Evolutionary conservation across 371 early-diverging fungal species (phyloP), one percentile per base, ranked within the genome.

Genomic region (Apophysomyces elegans): DNA sequence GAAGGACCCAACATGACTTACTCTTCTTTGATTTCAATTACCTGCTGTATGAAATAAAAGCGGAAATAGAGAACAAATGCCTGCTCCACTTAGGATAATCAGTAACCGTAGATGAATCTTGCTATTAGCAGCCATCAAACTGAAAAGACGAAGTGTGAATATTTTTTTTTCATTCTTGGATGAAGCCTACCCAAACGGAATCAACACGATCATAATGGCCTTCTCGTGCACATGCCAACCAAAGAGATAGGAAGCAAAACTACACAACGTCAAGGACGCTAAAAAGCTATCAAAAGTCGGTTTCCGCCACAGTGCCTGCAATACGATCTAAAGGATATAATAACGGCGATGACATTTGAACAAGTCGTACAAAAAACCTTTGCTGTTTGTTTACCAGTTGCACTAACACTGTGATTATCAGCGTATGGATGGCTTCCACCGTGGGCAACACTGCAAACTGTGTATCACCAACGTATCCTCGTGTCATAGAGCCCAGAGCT

Each of bases 201-300:
- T 88, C 50, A 94, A 69, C 4, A 94, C 87, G 67, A 96, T 65
- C 74, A 98, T 76, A 12, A 96, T 88, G 1, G 99, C 99, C 78
- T 98, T 98, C 70, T 98, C 99, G 71, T 98, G 99, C 7, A 98
- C 99, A 76, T 98, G 99, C 97, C 97, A 98, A 18, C 97, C 97
- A 76, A 97, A 97, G 69, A 95, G 69, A 76, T 90, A 98, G 35
- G 97, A 93, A 1, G 92, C 86, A 64, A 92, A 95, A 0, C 90
- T 95, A 67, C 94, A 95, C 21, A 95, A 77, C 1, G 89, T 87
- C 14, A 96, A 68, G 0, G 90, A 77, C 16, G 88, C 77, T n/a
- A 96, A 35, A 63, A 97, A 94, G n/a, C 84, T 85, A 8, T 82
- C 75, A 60, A 84, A 80, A 0, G 86, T 88, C 4, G 95, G 94